A percentile compares a stretch with the other conserved stretches of the same genome.
These are phyloP conservation scores for Raphanus raphanistrum DNA, from an alignment of 345 rosid species.

Conservation along the genomic window DNA sequence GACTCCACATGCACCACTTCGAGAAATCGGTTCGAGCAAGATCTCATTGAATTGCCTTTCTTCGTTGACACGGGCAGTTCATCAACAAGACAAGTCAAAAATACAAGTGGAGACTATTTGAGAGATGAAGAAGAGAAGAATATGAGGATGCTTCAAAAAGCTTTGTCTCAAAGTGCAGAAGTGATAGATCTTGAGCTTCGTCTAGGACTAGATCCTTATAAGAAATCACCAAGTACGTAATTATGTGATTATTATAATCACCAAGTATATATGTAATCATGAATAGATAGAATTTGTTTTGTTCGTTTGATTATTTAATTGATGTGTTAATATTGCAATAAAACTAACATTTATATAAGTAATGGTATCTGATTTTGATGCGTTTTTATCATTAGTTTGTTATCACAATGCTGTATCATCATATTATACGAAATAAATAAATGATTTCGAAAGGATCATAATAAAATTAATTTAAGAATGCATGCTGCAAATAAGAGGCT, in stretches of 20 bases:
- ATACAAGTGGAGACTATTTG: background rate
- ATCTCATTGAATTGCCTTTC: slow-evolving; percentile 29
- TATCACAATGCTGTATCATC: background rate
- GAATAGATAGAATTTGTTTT: background rate
- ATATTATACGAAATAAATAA: background rate
- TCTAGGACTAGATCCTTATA: slow-evolving; percentile 38
- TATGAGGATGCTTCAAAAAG: background rate
- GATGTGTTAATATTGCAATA: slow-evolving; percentile 7
- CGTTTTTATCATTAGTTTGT: background rate
- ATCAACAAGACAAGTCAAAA: slow-evolving; percentile 8
- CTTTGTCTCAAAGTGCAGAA: slow-evolving; percentile 31
- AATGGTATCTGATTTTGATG: slow-evolving; percentile 19
- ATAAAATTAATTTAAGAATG: too few species aligned
- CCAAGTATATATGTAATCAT: slow-evolving; percentile 2
- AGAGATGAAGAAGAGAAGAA: slow-evolving; percentile 28
- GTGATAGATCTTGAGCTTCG: slow-evolving; percentile 44
- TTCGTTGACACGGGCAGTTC: slow-evolving; percentile 21
- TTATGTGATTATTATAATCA: background rate
- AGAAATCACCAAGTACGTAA: slow-evolving; percentile 36
- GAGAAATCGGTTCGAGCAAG: slow-evolving; percentile 24
- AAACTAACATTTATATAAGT: slow-evolving; percentile 23
- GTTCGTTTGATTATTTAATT: slow-evolving; percentile 19
- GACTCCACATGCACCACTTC: slow-evolving; percentile 18
- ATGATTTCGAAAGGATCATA: background rate
- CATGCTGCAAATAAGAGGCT: background rate